Evolutionary conservation across 192 early-diverging fungal species (phyloP), one percentile per base, ranked within the genome.

Genomic region (Hyaloraphidium curvatum): DNA sequence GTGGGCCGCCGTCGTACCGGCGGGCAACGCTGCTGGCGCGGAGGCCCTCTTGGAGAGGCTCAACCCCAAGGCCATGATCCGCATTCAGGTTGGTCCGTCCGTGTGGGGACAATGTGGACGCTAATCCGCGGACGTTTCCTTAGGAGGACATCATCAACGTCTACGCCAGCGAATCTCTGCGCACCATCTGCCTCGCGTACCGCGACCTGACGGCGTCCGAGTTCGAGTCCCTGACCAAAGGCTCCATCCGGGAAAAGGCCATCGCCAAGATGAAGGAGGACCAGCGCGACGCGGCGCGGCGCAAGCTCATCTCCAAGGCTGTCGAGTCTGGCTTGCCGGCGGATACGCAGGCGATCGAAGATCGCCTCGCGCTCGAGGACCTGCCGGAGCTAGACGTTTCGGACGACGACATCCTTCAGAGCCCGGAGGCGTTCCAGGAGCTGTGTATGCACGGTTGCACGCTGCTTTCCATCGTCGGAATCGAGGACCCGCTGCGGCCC

Each of bases 401-500:
- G 9, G 33, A 37, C n/a, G 7, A 7, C 33, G 33, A 37, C 7
- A n/a, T 37, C n/a, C 9, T n/a, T 7, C 9, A 7, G 9, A 11
- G 9, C 9, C 9, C 7, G n/a, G 33, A 37, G 33, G n/a, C n/a
- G 33, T 37, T 37, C 9, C 9, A 7, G 33, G 33, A 37, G 33
- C n/a, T 37, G 33, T n/a, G n/a, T n/a, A 7, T 7, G 7, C 7
- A 37, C 9, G 33, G 33, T 11, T 11, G 33, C 33, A n/a, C 23
- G 43, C 43, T 48, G 5, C 59, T 87, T 23, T 83, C 80, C 29
- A 66, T 94, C 14, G 72, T 89, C 31, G 88, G 88, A 48, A 91
- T 94, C 55, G 68, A 82, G 65, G 90, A 93, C 68, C 90, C 86
- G 28, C 73, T 91, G 7, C 75, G 90, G 35, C 75, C 79, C 7